Conservation (phyloP, 2,329 filamentous ascomycete species). For the Fusarium cicatricum region DNA sequence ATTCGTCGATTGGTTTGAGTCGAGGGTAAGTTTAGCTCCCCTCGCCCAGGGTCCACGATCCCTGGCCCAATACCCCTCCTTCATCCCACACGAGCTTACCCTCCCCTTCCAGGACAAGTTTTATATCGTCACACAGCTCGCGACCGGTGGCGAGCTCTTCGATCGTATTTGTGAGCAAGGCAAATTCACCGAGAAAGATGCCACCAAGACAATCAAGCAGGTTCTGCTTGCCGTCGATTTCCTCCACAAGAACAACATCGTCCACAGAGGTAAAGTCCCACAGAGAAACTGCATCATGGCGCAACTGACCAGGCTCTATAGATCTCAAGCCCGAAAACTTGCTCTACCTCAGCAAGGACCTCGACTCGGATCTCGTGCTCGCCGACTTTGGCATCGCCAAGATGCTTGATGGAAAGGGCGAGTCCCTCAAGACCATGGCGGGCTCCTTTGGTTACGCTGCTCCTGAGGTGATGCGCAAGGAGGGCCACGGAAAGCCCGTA, state of each 20-base stretch:
- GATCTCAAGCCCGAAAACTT: conserved; percentile 99
- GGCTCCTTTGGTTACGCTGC: conserved; percentile 98
- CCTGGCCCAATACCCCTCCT: conserved; percentile 5
- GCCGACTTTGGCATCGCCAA: conserved; percentile 99
- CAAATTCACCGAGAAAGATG: conserved; percentile 98
- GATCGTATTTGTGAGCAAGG: conserved; percentile 98
- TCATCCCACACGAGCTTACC: conserved; percentile 20
- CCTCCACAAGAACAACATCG: conserved; percentile 92
- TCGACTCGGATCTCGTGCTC: conserved; percentile 85
- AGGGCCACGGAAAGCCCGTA: conserved; percentile 96
- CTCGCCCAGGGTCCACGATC: conserved; percentile 3
- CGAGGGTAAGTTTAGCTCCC: conserved; percentile 69
- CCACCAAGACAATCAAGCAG: conserved; percentile 93
- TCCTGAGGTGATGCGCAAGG: conserved; percentile 97
- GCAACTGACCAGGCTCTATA: conserved; percentile 49
- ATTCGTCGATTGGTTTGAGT: conserved; percentile 99
- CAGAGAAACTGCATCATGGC: neutral
- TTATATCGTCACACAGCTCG: conserved; percentile 97
- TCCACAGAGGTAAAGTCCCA: conserved; percentile 80
- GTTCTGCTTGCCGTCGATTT: conserved; percentile 94
- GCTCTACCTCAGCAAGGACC: conserved; percentile 83
- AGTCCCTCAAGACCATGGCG: conserved; percentile 97
- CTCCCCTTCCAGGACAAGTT: conserved; percentile 84
- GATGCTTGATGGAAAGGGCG: conserved; percentile 89
- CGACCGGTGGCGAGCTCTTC: conserved; percentile 95